phyloP scores from a whole-genome alignment of 1,284 basidiomycete genomes.

The Ceratobasidium sp. region DNA sequence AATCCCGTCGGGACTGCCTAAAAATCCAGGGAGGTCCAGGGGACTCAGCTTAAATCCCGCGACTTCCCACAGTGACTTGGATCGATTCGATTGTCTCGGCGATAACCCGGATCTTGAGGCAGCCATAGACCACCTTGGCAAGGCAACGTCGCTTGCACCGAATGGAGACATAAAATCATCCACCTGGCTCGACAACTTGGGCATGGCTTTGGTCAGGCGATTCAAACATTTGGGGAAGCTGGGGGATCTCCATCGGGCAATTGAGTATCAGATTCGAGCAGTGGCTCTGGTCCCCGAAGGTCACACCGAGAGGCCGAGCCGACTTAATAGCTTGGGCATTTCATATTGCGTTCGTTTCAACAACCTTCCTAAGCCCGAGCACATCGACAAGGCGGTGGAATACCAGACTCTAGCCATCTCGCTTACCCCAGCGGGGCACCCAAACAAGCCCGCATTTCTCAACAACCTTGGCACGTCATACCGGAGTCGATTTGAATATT shows the following conservation, averaged over 20 bases:
- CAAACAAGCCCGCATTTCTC: not conserved
- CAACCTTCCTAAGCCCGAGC: not conserved
- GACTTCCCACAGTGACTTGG: not conserved
- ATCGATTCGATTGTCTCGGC: not conserved
- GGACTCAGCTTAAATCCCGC: too few relatives aligned
- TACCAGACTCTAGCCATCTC: not conserved
- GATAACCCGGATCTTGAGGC: not conserved
- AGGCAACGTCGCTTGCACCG: not conserved
- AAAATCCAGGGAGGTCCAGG: too few relatives aligned
- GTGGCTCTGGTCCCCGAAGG: not conserved
- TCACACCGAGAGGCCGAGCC: not conserved
- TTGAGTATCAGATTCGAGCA: not conserved
- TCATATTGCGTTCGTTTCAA: not conserved
- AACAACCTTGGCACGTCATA: not conserved
- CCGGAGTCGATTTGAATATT: not conserved
- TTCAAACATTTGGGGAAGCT: not conserved
- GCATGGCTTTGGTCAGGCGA: not conserved
- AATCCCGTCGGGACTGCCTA: too few relatives aligned
- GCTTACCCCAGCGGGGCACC: not conserved
- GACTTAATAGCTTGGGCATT: not conserved
- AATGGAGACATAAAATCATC: not conserved
- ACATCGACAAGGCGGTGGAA: not conserved
- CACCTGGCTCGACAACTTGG: not conserved
- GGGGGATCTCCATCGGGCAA: not conserved
- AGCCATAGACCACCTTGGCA: not conserved